Conservation (phyloP, 164 flowering plant genomes). For the Aristolochia fimbriata region DNA sequence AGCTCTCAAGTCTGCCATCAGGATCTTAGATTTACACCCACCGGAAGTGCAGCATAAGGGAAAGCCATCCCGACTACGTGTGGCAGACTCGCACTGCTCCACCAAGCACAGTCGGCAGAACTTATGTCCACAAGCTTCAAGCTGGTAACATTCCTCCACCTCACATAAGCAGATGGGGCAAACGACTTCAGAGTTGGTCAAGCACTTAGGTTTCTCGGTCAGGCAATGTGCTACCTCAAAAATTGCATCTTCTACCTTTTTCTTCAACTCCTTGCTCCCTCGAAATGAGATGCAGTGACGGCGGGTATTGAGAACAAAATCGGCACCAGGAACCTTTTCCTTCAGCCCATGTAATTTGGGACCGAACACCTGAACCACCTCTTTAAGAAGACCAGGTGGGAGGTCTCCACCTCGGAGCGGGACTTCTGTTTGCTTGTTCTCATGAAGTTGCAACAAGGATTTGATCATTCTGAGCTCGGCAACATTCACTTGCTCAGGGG, state of each 20-base stretch:
- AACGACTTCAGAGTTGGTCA: slow-evolving; percentile 18
- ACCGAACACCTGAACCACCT: slow-evolving; percentile 64
- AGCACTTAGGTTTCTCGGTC: slow-evolving; percentile 5
- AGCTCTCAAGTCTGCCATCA: slow-evolving; percentile 47
- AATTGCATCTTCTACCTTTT: slow-evolving; percentile 47
- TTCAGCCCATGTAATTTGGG: slow-evolving; percentile 76
- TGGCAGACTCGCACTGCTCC: slow-evolving; percentile 82
- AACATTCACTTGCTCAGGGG: slow-evolving; percentile 25
- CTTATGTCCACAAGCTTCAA: slow-evolving; percentile 58
- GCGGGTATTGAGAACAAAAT: slow-evolving; percentile 44
- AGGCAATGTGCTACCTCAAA: slow-evolving; percentile 30
- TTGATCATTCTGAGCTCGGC: slow-evolving; percentile 48
- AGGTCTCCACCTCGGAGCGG: slow-evolving; percentile 50
- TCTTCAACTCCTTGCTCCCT: slow-evolving; percentile 60
- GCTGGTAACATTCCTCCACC: slow-evolving; percentile 58
- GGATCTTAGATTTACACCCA: slow-evolving; percentile 44
- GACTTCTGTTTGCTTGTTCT: slow-evolving; percentile 53
- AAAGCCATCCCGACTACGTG: slow-evolving; percentile 50
- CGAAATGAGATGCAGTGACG: slow-evolving; percentile 44
- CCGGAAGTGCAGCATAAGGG: slow-evolving; percentile 54
- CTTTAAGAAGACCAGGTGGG: slow-evolving; percentile 68
- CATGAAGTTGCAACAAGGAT: slow-evolving; percentile 46
- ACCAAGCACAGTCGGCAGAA: slow-evolving; percentile 68
- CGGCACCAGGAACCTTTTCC: slow-evolving; percentile 54
- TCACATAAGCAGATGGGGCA: slow-evolving; percentile 91